phyloP scores from a whole-genome alignment of 2,329 filamentous ascomycete species.

The Alternaria burnsii region DNA sequence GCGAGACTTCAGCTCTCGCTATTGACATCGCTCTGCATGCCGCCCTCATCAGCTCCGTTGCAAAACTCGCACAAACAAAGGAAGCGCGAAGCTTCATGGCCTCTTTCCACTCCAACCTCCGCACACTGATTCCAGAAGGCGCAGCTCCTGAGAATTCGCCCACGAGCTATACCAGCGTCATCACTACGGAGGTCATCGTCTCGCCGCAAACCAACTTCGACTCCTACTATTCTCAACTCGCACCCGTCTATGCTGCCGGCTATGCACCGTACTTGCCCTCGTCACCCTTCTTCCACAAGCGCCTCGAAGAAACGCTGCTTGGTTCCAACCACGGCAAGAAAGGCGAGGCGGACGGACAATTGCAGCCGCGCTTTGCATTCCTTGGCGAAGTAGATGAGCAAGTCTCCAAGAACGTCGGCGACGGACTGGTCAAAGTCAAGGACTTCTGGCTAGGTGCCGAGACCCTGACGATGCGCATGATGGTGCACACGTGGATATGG shows the following conservation, averaged over 20 bases:
- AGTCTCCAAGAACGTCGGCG: constrained; percentile 21
- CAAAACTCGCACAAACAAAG: constrained; percentile 21
- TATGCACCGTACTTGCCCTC: constrained; percentile 31
- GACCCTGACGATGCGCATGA: constrained; percentile 33
- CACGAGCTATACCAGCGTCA: constrained; percentile 30
- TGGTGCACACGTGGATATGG: constrained; percentile 37
- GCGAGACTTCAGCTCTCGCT: constrained; percentile 16
- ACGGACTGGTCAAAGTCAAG: constrained; percentile 26
- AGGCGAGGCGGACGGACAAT: constrained; percentile 21
- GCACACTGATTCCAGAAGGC: constrained; percentile 27
- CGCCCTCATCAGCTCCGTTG: constrained; percentile 26
- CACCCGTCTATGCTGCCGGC: constrained; percentile 28
- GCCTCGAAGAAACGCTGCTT: constrained; percentile 21
- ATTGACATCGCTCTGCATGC: constrained; percentile 25
- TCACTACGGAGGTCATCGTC: constrained; percentile 32
- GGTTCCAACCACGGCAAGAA: constrained; percentile 7
- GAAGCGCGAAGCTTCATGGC: constrained; percentile 33
- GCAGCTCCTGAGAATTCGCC: constrained; percentile 26
- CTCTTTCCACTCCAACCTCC: constrained; percentile 36
- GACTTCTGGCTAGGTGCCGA: constrained; percentile 37
- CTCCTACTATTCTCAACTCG: constrained; percentile 29
- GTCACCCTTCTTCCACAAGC: constrained; percentile 29
- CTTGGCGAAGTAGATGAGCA: constrained; percentile 32
- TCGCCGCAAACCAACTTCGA: constrained; percentile 24
- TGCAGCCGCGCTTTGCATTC: constrained; percentile 29